Evolutionary conservation across 805 yeast species (phyloP).

Genomic region (Starmerella floricola): DNA sequence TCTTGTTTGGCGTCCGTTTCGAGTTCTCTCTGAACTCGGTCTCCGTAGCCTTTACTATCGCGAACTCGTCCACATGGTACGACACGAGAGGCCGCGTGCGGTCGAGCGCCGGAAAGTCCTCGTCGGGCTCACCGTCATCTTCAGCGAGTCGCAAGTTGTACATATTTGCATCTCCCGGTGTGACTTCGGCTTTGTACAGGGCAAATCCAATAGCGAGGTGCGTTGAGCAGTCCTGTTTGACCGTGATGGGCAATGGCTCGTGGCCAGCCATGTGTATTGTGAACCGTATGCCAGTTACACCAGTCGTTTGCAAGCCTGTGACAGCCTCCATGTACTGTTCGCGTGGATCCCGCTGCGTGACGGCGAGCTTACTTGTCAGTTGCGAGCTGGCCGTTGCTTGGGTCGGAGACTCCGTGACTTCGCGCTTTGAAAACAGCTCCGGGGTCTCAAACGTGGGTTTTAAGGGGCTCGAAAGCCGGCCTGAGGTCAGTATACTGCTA

Average conservation of each 20-base stretch:
- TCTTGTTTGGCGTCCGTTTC: conserved; percentile 27
- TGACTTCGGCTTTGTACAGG: conserved; percentile 27
- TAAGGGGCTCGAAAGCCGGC: neutral
- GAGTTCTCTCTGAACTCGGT: conserved; percentile 28
- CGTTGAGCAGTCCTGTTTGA: conserved; percentile 34
- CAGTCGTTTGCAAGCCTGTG: conserved; percentile 10
- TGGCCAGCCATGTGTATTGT: conserved; percentile 29
- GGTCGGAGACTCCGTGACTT: neutral
- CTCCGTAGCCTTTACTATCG: conserved; percentile 46
- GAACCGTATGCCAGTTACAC: conserved; percentile 16
- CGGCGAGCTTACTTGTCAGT: conserved; percentile 11
- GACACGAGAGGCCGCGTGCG: conserved; percentile 53
- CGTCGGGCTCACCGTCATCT: conserved; percentile 87
- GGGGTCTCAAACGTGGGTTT: neutral
- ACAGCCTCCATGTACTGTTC: conserved; percentile 22
- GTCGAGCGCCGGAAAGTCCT: conserved; percentile 76
- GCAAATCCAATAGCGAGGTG: conserved; percentile 47
- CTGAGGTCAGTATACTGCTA: neutral
- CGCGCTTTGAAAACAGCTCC: conserved; percentile 12
- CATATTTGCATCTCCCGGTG: conserved; percentile 42
- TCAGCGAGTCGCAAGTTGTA: conserved; percentile 78
- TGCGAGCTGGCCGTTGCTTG: conserved; percentile 4
- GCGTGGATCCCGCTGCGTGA: conserved; percentile 16
- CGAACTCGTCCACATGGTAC: conserved; percentile 73
- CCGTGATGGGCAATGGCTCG: conserved; percentile 28